Percentiles rank a stretch among this genome's conserved stretches.
These are phyloP conservation scores for Aspergillus sp. DNA, from an alignment of 2,329 filamentous ascomycete species.

Conservation along the genomic window DNA sequence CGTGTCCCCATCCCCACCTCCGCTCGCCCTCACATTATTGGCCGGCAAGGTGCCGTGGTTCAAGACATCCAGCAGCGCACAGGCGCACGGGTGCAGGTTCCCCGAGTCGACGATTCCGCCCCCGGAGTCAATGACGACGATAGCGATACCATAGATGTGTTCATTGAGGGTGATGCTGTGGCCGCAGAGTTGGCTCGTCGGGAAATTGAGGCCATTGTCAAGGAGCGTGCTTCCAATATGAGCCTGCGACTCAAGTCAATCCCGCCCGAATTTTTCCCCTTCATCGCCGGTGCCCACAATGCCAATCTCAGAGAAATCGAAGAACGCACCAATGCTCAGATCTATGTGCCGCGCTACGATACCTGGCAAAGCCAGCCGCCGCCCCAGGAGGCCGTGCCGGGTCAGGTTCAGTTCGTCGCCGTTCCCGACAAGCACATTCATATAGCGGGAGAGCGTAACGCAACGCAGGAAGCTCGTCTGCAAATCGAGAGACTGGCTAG, in stretches of 20 bases:
- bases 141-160: slow-evolving; percentile 67
- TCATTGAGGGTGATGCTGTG: slow-evolving; percentile 84
- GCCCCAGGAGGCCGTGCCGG: slow-evolving; percentile 53
- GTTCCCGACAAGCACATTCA: slow-evolving; percentile 70
- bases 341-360: slow-evolving; percentile 76
- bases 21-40: slow-evolving; percentile 82
- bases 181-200: slow-evolving; percentile 75
- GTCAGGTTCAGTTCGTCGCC: slow-evolving; percentile 63
- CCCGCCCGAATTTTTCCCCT: slow-evolving; percentile 88
- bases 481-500: slow-evolving; percentile 72
- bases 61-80: slow-evolving; percentile 83
- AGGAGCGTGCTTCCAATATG: slow-evolving; percentile 73
- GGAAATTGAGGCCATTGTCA: slow-evolving; percentile 78
- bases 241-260: slow-evolving; percentile 75
- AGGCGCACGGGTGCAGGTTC: slow-evolving; percentile 82
- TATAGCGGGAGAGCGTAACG: slow-evolving; percentile 74
- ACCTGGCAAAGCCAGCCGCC: slow-evolving; percentile 62
- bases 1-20: slow-evolving; percentile 76
- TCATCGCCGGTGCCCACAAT: slow-evolving; percentile 76
- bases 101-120: slow-evolving; percentile 62
- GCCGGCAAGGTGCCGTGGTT: slow-evolving; percentile 80
- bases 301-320: slow-evolving; percentile 60
- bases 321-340: slow-evolving; percentile 63
- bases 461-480: slow-evolving; percentile 69
- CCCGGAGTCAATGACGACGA: slow-evolving; percentile 69